Conservation (phyloP, 352 stramenopile genomes). For the Pythium dissimile region DNA sequence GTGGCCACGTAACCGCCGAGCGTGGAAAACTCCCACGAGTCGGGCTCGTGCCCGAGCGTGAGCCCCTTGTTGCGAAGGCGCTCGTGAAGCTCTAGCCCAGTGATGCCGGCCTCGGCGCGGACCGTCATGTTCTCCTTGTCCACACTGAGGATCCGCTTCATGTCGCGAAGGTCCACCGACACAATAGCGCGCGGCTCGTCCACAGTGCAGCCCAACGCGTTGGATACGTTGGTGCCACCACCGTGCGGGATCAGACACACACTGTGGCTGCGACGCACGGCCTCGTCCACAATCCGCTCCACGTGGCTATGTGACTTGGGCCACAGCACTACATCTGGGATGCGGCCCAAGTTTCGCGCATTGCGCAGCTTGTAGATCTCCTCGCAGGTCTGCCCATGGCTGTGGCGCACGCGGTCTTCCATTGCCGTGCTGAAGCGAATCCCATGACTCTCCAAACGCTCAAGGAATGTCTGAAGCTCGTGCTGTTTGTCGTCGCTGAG, state of each 20-base stretch:
- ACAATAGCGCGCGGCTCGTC: conserved; percentile 88
- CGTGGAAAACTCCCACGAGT: conserved; percentile 93
- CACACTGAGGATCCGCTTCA: conserved; percentile 69
- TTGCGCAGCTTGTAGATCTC: conserved; percentile 64
- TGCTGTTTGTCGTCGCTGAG: conserved; percentile 18
- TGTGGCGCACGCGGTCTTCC: conserved; percentile 61
- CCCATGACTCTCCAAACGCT: conserved; percentile 16
- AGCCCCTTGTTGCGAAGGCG: conserved; percentile 80
- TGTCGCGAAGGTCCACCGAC: conserved; percentile 91
- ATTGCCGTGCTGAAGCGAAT: conserved; percentile 35
- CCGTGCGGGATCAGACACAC: conserved; percentile 94
- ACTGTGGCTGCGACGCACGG: conserved; percentile 39
- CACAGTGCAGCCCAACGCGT: conserved; percentile 50
- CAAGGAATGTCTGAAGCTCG: conserved; percentile 32
- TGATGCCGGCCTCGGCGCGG: conserved; percentile 89
- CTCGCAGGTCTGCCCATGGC: conserved; percentile 70
- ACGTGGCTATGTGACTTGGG: conserved; percentile 80
- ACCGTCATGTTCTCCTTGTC: conserved; percentile 87
- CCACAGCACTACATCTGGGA: conserved; percentile 93
- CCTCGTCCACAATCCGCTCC: conserved; percentile 71
- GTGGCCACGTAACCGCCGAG: conserved; percentile 92
- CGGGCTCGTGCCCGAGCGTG: conserved; percentile 91
- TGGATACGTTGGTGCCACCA: conserved; percentile 90
- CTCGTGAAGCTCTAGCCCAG: conserved; percentile 85
- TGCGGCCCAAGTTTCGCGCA: conserved; percentile 36